Percentiles rank a stretch among this genome's conserved stretches.
phyloP scores from a whole-genome alignment of 2,329 filamentous ascomycete genomes.

The Eutypella sp. region DNA sequence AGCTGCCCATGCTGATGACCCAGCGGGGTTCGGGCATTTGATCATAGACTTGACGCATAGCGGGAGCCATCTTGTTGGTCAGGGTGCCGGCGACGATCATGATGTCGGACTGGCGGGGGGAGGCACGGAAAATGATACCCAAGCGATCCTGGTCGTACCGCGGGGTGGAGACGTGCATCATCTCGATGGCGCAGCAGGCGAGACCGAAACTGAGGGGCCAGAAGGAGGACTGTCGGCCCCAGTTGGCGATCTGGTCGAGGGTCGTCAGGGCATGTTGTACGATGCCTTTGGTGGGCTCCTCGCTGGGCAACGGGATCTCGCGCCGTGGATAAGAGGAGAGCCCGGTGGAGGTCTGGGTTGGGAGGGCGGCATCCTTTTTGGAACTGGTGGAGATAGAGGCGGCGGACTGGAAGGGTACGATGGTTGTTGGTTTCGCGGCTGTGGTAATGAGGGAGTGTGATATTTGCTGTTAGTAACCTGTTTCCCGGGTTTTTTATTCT shows the following conservation, averaged over 20 bases:
- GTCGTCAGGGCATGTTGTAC: conserved; percentile 85
- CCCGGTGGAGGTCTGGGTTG: conserved; percentile 50
- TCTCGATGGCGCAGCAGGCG: conserved; percentile 84
- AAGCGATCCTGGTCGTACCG: conserved; percentile 86
- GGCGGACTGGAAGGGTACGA: conserved; percentile 59
- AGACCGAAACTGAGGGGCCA: conserved; percentile 89
- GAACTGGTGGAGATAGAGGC: conserved; percentile 62
- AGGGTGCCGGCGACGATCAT: conserved; percentile 93
- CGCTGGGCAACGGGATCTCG: conserved; percentile 72
- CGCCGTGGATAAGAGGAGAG: conserved; percentile 52
- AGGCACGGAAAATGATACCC: conserved; percentile 87
- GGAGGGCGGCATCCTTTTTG: conserved; percentile 56
- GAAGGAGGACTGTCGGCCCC: conserved; percentile 76
- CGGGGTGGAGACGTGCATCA: conserved; percentile 87
- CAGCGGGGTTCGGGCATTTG: conserved; percentile 91
- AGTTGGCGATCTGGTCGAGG: conserved; percentile 75
- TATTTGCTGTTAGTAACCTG: no score
- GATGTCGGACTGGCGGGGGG: conserved; percentile 80
- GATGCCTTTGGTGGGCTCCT: conserved; percentile 73
- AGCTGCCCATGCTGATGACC: conserved; percentile 80
- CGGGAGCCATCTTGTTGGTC: conserved; percentile 95
- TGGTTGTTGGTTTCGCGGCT: conserved; percentile 61
- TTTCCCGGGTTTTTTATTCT: conserved; percentile 3
- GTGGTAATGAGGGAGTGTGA: conserved; percentile 4
- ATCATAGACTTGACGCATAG: conserved; percentile 85